Evolutionary conservation across 768 basidiomycete species (phyloP).

Genomic region (Kwoniella mangroviensis): DNA sequence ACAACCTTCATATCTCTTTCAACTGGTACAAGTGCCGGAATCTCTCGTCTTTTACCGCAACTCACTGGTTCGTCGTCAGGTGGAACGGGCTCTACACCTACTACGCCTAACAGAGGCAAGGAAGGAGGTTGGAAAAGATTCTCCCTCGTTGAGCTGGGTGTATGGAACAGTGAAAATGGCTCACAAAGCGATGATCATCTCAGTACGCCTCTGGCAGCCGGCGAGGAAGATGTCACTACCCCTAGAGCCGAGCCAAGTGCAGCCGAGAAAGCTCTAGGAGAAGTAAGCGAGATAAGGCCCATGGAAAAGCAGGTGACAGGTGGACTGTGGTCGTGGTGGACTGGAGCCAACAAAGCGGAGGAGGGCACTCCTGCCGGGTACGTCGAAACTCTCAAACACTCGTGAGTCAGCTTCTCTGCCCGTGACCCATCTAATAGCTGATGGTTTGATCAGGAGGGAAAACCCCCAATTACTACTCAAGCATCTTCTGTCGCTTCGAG

Average conservation of each 20-base stretch:
- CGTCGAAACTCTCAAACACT: slow-evolving; percentile 31
- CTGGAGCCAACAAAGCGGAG: slow-evolving; percentile 63
- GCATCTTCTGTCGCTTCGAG: slow-evolving; percentile 78
- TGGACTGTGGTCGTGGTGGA: slow-evolving; percentile 79
- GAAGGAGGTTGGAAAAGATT: slow-evolving; percentile 46
- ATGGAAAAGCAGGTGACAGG: slow-evolving; percentile 64
- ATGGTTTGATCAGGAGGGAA: slow-evolving; percentile 35
- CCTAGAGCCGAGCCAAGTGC: slow-evolving; percentile 20
- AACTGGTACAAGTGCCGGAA: slow-evolving; percentile 28
- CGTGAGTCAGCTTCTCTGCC: slow-evolving; percentile 16
- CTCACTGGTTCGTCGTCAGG: slow-evolving; percentile 27
- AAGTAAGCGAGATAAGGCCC: slow-evolving; percentile 20
- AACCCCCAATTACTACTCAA: slow-evolving; percentile 74
- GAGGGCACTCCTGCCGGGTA: slow-evolving; percentile 55
- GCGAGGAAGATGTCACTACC: slow-evolving; percentile 16
- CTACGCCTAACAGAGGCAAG: slow-evolving; percentile 4
- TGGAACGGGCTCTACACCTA: slow-evolving; percentile 10
- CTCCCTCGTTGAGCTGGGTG: slow-evolving; percentile 43
- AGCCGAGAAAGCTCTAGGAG: slow-evolving; percentile 17
- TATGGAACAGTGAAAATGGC: slow-evolving; percentile 32
- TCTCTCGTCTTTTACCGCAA: slow-evolving; percentile 66
- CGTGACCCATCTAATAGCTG: not conserved
- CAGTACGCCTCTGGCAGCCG: not conserved
- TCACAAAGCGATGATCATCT: not conserved
- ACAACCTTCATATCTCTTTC: slow-evolving; percentile 35